phyloP scores from a whole-genome alignment of 2,329 filamentous ascomycete species.

The Penicillium expansum region DNA sequence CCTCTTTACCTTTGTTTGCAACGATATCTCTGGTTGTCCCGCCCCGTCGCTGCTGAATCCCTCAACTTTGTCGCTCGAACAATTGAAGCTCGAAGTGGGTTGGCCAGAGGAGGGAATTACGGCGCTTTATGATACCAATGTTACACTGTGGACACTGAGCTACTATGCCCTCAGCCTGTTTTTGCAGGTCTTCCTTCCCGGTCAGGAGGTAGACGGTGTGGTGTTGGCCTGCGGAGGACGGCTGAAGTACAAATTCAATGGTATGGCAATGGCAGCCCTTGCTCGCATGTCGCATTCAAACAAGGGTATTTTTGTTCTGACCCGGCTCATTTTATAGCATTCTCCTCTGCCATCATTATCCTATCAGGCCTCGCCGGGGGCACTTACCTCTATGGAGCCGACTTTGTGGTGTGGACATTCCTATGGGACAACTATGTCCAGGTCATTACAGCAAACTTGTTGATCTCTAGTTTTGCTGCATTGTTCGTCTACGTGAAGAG shows the following conservation, averaged over 20 bases:
- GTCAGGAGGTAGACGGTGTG: constrained; percentile 66
- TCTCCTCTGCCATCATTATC: constrained; percentile 71
- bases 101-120: constrained; percentile 71
- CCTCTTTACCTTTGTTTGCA: constrained; percentile 79
- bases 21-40: constrained; percentile 88
- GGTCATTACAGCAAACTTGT: constrained; percentile 76
- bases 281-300: neutral
- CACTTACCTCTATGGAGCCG: constrained; percentile 71
- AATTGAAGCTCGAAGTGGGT: constrained; percentile 74
- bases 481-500: constrained; percentile 78
- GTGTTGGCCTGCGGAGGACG: constrained; percentile 67
- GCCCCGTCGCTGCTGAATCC: constrained; percentile 75
- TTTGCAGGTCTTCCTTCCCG: constrained; percentile 75
- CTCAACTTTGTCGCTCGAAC: constrained; percentile 65
- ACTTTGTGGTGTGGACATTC: constrained; percentile 88
- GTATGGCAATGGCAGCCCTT: constrained; percentile 43
- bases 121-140: constrained; percentile 68
- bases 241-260: constrained; percentile 79
- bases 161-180: constrained; percentile 77
- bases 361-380: constrained; percentile 70
- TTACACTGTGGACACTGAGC: constrained; percentile 66
- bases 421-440: constrained; percentile 89
- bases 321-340: constrained; percentile 52
- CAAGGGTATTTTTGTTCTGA: neutral
- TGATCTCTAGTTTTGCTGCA: constrained; percentile 71